Evolutionary conservation across 345 rosid species (phyloP).

Genomic region (Acer yangbiense): DNA sequence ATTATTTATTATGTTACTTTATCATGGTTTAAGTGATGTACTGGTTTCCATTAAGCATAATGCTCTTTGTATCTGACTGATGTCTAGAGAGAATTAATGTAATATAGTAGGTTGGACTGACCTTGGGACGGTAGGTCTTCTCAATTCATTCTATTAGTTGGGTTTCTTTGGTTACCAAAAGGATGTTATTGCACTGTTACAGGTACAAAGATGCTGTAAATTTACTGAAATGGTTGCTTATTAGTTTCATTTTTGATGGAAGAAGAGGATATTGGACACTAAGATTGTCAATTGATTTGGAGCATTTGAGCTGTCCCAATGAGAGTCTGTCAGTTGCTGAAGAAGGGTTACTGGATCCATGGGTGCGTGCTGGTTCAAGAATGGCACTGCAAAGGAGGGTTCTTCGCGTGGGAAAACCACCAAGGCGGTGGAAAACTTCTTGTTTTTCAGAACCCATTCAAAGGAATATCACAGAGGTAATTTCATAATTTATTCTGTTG

Average conservation of each 20-base stretch:
- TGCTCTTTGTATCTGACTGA: slow-evolving; percentile 4
- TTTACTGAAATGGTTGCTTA: slow-evolving; percentile 62
- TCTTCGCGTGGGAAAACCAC: slow-evolving; percentile 88
- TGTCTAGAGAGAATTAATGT: neutral
- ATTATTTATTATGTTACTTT: neutral
- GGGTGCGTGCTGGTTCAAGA: slow-evolving; percentile 95
- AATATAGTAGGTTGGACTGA: neutral
- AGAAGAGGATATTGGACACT: slow-evolving; percentile 96
- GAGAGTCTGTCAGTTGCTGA: slow-evolving; percentile 87
- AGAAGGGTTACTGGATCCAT: slow-evolving; percentile 73
- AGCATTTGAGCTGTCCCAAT: slow-evolving; percentile 66
- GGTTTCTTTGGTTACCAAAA: neutral
- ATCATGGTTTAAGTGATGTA: neutral
- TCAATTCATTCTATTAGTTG: slow-evolving; percentile 1
- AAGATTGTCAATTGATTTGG: slow-evolving; percentile 85
- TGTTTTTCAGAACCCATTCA: slow-evolving; percentile 50
- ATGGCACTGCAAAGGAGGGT: slow-evolving; percentile 78
- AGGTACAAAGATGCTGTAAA: slow-evolving; percentile 67
- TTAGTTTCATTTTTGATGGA: slow-evolving; percentile 59
- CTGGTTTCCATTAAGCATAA: neutral
- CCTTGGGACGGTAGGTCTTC: neutral
- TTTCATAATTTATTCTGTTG: slow-evolving; percentile 1
- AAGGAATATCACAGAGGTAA: slow-evolving; percentile 73
- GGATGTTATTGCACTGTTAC: slow-evolving; percentile 30
- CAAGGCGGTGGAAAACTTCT: slow-evolving; percentile 95